Base-by-base conservation (phyloP, 2,329 filamentous ascomycete species). In the Achaetomium macrosporum region DNA sequence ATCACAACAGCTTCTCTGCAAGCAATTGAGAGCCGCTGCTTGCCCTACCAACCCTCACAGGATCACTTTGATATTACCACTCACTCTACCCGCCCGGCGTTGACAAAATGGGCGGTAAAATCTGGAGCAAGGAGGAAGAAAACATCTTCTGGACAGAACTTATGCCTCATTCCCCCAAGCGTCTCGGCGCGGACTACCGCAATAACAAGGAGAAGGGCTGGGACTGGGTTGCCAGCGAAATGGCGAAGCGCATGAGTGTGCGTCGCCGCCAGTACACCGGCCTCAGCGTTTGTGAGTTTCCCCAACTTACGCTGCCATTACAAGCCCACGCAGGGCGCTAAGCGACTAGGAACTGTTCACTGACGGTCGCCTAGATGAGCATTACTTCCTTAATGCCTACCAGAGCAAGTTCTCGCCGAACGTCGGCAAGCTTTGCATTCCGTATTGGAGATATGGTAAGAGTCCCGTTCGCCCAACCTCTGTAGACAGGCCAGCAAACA, bases 81-180 rank as follows among this genome's bases (percentile, higher is more conserved):
- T 37, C 35, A n/a, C n/a, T 36, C 12, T 37, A 29, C 31, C 12
- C 30, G 29, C 8, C 39, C 29, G 25, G 16, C 44, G 43, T 29
- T 15, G 13, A 42, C 43, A 69, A 25, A 20, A 78, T 81, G 76
- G 76, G 73, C 5, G 77, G 76, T 20, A 78, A 73, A 56, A 65
- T 72, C 5, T 81, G 78, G 78, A 71, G 73, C 0, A 53, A 53
- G 0, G 63, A 69, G 1, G 78, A 81, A 55, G 78, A 81, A 63
- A 51, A 59, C 1, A 64, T 72, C 56, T 80, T 79, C 60, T 81
- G 77, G 78, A 51, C 37, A 1, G 11, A 54, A 6, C 59, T 69
- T 16, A 54, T 67, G 6, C 62, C 64, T 2, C 47, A 56, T 10
- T 66, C 66, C 1, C 61, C 62, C 29, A 65, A 66, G 50, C 57